These are phyloP conservation scores for Populus hybrid DNA, from an alignment of 441 rosid genomes.

Conservation along the genomic window DNA sequence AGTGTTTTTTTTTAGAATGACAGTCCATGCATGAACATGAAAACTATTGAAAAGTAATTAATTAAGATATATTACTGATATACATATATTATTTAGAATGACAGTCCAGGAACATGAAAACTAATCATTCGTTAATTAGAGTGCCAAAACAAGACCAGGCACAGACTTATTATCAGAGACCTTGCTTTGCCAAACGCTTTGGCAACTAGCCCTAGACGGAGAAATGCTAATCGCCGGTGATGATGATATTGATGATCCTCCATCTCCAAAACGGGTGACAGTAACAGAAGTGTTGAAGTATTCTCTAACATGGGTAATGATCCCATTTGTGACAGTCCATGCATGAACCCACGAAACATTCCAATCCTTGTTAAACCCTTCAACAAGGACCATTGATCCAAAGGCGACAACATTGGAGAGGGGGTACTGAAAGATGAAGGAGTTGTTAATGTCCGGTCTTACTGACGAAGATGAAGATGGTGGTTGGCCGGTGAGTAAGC, in stretches of 20 bases:
- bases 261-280: slow-evolving; percentile 25
- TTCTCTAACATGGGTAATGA: slow-evolving; percentile 62
- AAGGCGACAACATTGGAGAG: slow-evolving; percentile 23
- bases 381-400: slow-evolving; percentile 57
- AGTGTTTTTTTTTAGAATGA: no score
- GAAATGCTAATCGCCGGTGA: neutral
- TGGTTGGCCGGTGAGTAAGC: slow-evolving; percentile 30
- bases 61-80: no score
- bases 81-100: no score
- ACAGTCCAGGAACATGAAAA: no score
- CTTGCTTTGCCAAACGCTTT: slow-evolving; percentile 39
- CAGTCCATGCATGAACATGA: no score
- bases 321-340: slow-evolving; percentile 62
- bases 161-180: slow-evolving; percentile 31
- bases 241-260: neutral
- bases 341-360: slow-evolving; percentile 69
- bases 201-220: slow-evolving; percentile 12
- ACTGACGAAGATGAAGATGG: slow-evolving; percentile 7
- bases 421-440: slow-evolving; percentile 26
- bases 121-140: slow-evolving; percentile 11
- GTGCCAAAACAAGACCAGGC: slow-evolving; percentile 41
- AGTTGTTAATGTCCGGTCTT: neutral
- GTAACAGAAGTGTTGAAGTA: slow-evolving; percentile 39
- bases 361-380: slow-evolving; percentile 43
- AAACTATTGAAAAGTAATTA: no score